Evolutionary conservation across 768 basidiomycete genomes (phyloP), one percentile per base, ranked within the genome.

Genomic region (Rhizopogon vulgaris): DNA sequence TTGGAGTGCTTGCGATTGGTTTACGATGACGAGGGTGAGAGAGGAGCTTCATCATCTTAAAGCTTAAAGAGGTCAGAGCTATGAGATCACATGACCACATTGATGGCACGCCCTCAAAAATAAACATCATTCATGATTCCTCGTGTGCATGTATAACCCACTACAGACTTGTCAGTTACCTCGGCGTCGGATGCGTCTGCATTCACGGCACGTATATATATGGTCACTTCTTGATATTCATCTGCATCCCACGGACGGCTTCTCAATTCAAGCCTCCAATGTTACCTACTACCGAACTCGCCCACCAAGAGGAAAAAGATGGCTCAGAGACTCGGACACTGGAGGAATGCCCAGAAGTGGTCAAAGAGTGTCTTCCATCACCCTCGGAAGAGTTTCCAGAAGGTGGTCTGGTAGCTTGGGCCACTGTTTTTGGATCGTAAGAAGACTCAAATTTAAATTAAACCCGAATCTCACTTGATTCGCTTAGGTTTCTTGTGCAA

Each of bases 401-500:
- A 51, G 65, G 65, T 11, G 65, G 65, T 3, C 24, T 49, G 1
- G 58, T 53, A 18, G 65, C 62, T 5, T 66, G 65, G 65, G 48
- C 57, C n/a, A 45, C 50, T 2, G 53, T 62, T 30, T 4, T 67
- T 27, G 65, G 66, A 10, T 56, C 48, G 65, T 63, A 36, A 55
- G 60, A 18, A 17, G 15, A n/a, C 6, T 38, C 5, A 27, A 6
- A 15, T 11, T 22, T 24, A 5, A 25, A 1, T 14, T 24, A 15
- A 18, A 38, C 34, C 7, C 38, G 22, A 22, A 9, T 41, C 40
- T 30, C 34, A 18, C 22, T 24, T 8, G 9, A 17, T 38, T 38
- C 14, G n/a, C 9, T 18, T 40, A 72, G 70, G 9, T 58, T 60
- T 9, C 49, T 72, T 2, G 51, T 66, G 4, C 66, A 66, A 42